Base-by-base conservation (phyloP, 768 basidiomycete genomes). In the Sporobolomyces roseus region DNA sequence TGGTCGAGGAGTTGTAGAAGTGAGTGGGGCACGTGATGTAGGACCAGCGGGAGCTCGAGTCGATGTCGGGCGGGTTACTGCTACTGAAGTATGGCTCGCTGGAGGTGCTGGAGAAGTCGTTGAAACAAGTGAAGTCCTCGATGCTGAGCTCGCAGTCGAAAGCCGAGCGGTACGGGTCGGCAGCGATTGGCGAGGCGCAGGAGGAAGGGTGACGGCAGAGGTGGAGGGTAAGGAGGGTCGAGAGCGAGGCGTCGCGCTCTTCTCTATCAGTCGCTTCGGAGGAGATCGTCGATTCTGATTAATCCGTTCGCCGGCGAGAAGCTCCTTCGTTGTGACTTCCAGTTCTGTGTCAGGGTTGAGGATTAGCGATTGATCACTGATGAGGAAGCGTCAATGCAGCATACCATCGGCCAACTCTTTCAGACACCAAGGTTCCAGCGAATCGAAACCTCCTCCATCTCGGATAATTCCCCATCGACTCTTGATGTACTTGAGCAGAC, bases 401-500 rank as follows among this genome's bases (percentile, higher is more conserved):
- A 74, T 70, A 90, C 91, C 84, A 75, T 88, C 85, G 48, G 85
- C 84, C 46, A 98, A 91, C 76, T 97, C 94, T 77, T 91, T 88
- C 61, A 93, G 77, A 0, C 88, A 86, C 91, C 91, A 96, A 6
- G 83, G 83, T 55, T 94, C 91, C n/a, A 98, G 81, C 6, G 79
- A 76, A 58, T 88, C 87, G 74, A 97, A 94, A 0, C 89, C 90
- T n/a, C 85, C 84, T 58, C 86, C 85, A 55, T 87, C 85, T 17
- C 87, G 83, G 33, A 92, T 84, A 17, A 81, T 83, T 51, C 87
- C 75, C 91, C 91, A 96, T 6, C 88, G 84, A 66, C 86, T 85
- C 12, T 85, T 84, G 63, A 97, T 84, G 84, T 89, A 93, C 49
- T 81, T 80, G 0, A 90, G 76, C 35, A 93, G 78, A 46, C 87